These are phyloP conservation scores for Trichoderma sp. DNA, from an alignment of 2,329 filamentous ascomycete genomes.

Conservation along the genomic window DNA sequence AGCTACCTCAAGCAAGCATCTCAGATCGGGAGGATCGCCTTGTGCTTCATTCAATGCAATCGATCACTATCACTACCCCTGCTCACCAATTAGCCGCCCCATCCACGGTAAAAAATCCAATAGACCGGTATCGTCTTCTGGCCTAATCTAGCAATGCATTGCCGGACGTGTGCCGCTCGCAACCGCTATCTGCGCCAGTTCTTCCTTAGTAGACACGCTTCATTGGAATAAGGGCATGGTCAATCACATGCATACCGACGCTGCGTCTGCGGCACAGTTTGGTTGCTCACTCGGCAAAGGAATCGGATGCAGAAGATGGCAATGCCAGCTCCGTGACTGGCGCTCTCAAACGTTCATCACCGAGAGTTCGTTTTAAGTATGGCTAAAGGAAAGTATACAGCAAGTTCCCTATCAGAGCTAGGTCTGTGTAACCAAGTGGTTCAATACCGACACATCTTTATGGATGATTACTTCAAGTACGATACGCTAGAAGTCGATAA, in stretches of 20 bases:
- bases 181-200: background rate
- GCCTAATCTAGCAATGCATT: background rate
- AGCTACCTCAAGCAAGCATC: background rate
- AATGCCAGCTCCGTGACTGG: background rate
- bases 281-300: background rate
- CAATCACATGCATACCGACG: background rate
- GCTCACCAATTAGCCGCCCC: background rate
- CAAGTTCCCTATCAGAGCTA: conserved; percentile 35
- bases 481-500: conserved; percentile 42
- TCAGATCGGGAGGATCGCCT: background rate
- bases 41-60: background rate
- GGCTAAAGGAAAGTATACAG: conserved; percentile 32
- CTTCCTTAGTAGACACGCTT: background rate
- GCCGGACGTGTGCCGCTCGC: too few relatives aligned
- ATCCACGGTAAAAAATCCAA: background rate
- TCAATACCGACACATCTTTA: conserved; percentile 41
- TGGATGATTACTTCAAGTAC: conserved; percentile 34
- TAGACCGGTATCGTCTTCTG: background rate
- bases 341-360: conserved; percentile 21
- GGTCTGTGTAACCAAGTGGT: conserved; percentile 41
- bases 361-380: conserved; percentile 24
- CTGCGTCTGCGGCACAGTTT: conserved; percentile 24
- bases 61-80: background rate
- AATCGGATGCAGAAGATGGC: conserved; percentile 24
- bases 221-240: conserved; percentile 18